Percentiles rank a stretch among this genome's conserved stretches.
phyloP scores from a whole-genome alignment of 306 rosid genomes.

The Crataegus laevigata region DNA sequence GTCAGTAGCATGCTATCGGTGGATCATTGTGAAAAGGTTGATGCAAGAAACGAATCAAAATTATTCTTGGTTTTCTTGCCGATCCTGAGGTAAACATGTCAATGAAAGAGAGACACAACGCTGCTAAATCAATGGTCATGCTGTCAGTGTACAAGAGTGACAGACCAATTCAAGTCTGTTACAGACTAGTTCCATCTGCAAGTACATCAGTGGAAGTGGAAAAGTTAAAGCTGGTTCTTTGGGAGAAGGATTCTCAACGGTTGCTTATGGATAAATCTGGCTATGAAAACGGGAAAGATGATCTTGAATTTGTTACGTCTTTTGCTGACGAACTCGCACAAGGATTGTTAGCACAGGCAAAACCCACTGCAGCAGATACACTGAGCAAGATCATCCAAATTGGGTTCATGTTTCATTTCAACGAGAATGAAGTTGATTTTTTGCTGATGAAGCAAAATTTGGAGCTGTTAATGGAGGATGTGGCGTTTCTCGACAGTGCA shows the following conservation, averaged over 20 bases:
- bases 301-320: slow-evolving; percentile 10
- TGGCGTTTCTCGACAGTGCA: not conserved
- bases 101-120: slow-evolving; percentile 3
- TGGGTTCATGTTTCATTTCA: not conserved
- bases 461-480: not conserved
- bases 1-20: not conserved
- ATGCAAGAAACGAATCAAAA: not conserved
- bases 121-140: not conserved
- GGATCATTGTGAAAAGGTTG: not conserved
- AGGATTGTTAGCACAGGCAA: not conserved
- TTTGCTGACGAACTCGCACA: slow-evolving; percentile 17
- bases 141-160: slow-evolving; percentile 1
- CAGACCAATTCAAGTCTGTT: slow-evolving; percentile 2
- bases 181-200: not conserved
- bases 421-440: slow-evolving; percentile 6
- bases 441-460: slow-evolving; percentile 12
- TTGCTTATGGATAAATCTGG: not conserved
- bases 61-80: slow-evolving; percentile 9
- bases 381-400: slow-evolving; percentile 7
- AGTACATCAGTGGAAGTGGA: not conserved
- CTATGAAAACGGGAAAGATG: not conserved
- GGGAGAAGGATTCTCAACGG: slow-evolving; percentile 8
- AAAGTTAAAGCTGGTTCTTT: slow-evolving; percentile 8
- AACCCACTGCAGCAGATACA: not conserved
- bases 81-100: slow-evolving; percentile 1